Conservation (phyloP, 2,329 filamentous ascomycete genomes). For the Colletotrichum siamense region DNA sequence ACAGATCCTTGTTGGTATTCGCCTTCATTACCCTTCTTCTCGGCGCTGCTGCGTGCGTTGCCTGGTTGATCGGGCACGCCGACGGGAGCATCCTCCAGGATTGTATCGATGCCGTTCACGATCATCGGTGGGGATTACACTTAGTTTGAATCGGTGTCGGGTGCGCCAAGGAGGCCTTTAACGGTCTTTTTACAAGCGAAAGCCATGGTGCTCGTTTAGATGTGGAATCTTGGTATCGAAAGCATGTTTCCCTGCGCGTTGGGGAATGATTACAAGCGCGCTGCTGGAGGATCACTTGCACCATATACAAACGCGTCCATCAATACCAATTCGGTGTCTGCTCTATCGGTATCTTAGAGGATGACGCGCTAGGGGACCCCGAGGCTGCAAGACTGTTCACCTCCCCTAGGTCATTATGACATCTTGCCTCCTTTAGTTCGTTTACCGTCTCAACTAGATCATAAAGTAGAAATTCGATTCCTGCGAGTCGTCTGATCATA, state of each 20-base stretch:
- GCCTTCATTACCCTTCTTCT: background rate
- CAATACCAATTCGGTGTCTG: background rate
- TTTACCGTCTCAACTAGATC: background rate
- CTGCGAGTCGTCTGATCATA: background rate
- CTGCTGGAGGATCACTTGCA: too few species aligned
- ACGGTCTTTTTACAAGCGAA: background rate
- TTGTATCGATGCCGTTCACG: background rate
- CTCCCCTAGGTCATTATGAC: background rate
- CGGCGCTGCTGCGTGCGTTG: background rate
- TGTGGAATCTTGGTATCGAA: background rate
- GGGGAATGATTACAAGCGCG: too few species aligned
- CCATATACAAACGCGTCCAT: background rate
- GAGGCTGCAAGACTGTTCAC: too few species aligned
- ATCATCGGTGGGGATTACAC: background rate
- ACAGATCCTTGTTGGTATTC: background rate
- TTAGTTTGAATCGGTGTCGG: background rate
- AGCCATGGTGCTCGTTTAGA: background rate
- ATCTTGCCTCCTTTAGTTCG: background rate
- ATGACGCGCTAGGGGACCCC: background rate
- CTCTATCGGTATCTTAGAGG: background rate
- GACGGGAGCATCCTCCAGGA: background rate
- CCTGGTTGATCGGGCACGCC: background rate
- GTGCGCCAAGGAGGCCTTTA: background rate
- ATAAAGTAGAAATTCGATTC: background rate
- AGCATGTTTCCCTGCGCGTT: too few species aligned